Conservation (phyloP, 257 asterid genomes). For the Anisodus tanguticus region DNA sequence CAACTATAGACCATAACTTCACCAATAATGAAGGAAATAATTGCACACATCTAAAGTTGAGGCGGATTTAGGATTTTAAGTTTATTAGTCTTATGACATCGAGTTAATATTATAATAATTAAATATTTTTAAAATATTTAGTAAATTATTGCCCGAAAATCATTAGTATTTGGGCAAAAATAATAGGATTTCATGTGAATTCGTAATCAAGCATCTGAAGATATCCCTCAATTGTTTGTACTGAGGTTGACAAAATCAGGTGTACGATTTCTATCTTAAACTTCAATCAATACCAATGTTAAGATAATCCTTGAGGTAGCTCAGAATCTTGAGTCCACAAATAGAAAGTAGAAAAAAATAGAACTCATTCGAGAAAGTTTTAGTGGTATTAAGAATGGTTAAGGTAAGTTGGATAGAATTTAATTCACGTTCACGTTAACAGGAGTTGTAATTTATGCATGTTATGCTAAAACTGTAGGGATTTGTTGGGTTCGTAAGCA, state of each 20-base stretch:
- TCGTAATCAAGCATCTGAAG: neutral
- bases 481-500: too few relatives aligned
- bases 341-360: too few relatives aligned
- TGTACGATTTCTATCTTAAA: neutral
- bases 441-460: too few relatives aligned
- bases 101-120: too few relatives aligned
- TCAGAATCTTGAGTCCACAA: too few relatives aligned
- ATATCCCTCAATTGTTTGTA: neutral
- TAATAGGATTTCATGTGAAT: too few relatives aligned
- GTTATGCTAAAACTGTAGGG: too few relatives aligned
- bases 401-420: neutral
- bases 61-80: too few relatives aligned
- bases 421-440: neutral
- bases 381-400: neutral
- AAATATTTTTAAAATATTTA: too few relatives aligned
- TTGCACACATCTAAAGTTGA: neutral
- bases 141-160: too few relatives aligned
- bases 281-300: neutral
- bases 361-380: neutral
- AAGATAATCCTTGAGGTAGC: neutral
- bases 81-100: slow-evolving; percentile 20
- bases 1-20: neutral
- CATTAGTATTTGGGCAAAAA: too few relatives aligned
- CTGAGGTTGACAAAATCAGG: neutral
- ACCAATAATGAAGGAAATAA: neutral